These are phyloP conservation scores for Penicillium palitans DNA, from an alignment of 2,329 filamentous ascomycete species.

Conservation along the genomic window DNA sequence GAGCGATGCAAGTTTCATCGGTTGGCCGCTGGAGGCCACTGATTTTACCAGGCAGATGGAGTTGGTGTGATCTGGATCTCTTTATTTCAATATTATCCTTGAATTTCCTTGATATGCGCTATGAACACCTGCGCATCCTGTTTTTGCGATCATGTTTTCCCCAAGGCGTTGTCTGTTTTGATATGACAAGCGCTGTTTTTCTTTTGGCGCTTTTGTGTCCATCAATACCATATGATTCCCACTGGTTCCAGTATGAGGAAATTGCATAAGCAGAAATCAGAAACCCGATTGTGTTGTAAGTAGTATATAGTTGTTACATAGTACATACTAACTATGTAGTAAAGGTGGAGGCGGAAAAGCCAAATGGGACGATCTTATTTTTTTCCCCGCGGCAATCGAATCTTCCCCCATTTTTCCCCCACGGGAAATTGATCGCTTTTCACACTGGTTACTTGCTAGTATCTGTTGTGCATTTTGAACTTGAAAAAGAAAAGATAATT, in stretches of 20 bases:
- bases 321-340: background rate
- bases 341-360: slow-evolving; percentile 20
- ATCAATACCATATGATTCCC: slow-evolving; percentile 26
- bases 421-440: background rate
- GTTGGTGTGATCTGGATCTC: slow-evolving; percentile 25
- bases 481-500: background rate
- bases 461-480: background rate
- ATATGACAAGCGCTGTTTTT: slow-evolving; percentile 14
- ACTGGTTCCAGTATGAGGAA: slow-evolving; percentile 7
- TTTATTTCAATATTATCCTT: slow-evolving; percentile 13
- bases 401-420: slow-evolving; percentile 7
- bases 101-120: slow-evolving; percentile 8
- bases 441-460: background rate
- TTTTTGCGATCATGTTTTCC: slow-evolving; percentile 7
- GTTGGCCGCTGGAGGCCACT: slow-evolving; percentile 17
- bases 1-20: slow-evolving; percentile 27
- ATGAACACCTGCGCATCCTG: slow-evolving; percentile 9
- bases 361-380: slow-evolving; percentile 16
- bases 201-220: slow-evolving; percentile 7
- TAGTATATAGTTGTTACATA: background rate
- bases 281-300: background rate
- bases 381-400: slow-evolving; percentile 20
- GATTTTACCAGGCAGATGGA: slow-evolving; percentile 27
- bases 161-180: slow-evolving; percentile 21
- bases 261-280: background rate